Evolutionary conservation across 2,329 filamentous ascomycete species (phyloP).

Genomic region (Acephala macrosclerotiorum): DNA sequence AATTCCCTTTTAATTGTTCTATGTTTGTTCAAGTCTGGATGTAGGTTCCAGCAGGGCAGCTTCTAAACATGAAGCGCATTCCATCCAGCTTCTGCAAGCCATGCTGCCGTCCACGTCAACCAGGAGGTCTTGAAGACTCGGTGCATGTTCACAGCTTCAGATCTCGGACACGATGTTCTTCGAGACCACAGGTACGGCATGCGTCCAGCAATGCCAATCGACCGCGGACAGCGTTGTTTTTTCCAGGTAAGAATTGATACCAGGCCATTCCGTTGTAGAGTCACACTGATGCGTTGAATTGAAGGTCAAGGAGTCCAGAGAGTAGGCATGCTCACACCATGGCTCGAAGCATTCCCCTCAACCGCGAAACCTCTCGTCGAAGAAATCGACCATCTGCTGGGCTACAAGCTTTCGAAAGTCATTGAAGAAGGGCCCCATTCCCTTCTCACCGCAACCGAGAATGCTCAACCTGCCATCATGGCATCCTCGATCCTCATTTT

Average conservation of each 20-base stretch:
- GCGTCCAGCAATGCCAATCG: conserved; percentile 34
- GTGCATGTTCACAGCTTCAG: background rate
- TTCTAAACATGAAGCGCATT: conserved; percentile 39
- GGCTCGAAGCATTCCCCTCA: conserved; percentile 84
- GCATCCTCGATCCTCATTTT: conserved; percentile 90
- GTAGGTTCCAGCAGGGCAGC: conserved; percentile 2
- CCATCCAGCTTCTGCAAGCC: conserved; percentile 33
- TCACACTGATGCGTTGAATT: conserved; percentile 23
- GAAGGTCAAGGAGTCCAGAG: conserved; percentile 87
- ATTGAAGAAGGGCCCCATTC: conserved; percentile 83
- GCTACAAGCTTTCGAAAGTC: conserved; percentile 76
- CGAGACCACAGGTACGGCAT: conserved; percentile 33
- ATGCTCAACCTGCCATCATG: conserved; percentile 96
- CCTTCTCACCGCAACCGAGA: conserved; percentile 79
- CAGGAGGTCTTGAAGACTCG: background rate
- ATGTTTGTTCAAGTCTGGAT: background rate
- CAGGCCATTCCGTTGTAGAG: background rate
- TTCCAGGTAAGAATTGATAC: conserved; percentile 43
- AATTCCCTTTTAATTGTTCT: background rate
- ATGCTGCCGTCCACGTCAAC: conserved; percentile 20
- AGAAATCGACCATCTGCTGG: conserved; percentile 82
- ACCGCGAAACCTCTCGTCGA: conserved; percentile 81
- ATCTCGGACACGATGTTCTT: background rate
- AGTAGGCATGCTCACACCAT: conserved; percentile 85
- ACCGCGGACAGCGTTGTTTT: conserved; percentile 48